Evolutionary conservation across 1,284 basidiomycete species (phyloP), one percentile per base, ranked within the genome.

Genomic region (Trichosporon faecale): DNA sequence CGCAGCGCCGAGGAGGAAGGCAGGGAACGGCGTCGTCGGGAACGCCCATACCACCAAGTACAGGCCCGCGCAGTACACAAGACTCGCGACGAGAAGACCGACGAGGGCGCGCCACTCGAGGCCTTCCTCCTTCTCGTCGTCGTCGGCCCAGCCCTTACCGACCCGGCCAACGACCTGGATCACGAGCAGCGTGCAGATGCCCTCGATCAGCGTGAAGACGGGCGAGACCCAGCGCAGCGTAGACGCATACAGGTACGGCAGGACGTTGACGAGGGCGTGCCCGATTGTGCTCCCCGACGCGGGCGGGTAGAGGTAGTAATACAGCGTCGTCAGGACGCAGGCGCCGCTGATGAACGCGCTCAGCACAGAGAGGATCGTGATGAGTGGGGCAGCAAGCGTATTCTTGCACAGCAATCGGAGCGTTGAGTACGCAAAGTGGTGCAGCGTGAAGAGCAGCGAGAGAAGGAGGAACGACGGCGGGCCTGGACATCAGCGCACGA

Each of bases 71-170:
- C 78, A 79, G 70, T 84, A 84, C 2, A 84, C 78, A 33, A 82
- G 70, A 8, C 80, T 79, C 29, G 82, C 80, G 21, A 76, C 73
- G 12, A 85, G 76, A 40, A 84, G 76, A 3, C 78, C 80, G 12
- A 77, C 77, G n/a, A 85, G 69, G 27, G 80, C 77, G 60, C 84
- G 78, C 83, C 83, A 84, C 71, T 83, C 82, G 16, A 83, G 66
- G 8, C 82, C 83, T 61, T 80, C 79, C 61, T 80, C 79, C 66
- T 78, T 77, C 65, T 83, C 81, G 64, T 83, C 83, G 37, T 83
- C 80, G 46, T 84, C 83, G 21, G 83, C 81, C 80, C 82, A 85
- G 23, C 79, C 82, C 70, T 84, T 84, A 5, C 81, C 82, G 7
- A 79, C 79, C 35, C 82, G 72, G 0, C 84, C 84, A 8, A 77